Conservation (phyloP, 768 basidiomycete genomes). For the Symmetrospora coprosmae region DNA sequence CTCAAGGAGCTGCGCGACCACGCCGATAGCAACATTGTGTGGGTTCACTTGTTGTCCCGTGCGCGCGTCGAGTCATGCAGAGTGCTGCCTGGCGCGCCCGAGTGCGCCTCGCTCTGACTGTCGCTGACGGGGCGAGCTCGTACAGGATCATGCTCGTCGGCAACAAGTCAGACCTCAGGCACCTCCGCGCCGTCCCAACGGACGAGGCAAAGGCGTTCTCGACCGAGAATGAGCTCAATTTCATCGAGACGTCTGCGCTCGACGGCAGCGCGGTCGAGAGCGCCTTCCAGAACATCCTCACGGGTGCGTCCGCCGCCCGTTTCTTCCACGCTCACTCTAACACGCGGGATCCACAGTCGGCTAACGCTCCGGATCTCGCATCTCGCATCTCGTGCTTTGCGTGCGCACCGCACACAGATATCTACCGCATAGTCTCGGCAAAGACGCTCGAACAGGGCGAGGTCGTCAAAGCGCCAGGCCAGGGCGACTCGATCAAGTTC, state of each 20-base stretch:
- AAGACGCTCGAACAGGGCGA: slow-evolving; percentile 78
- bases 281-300: slow-evolving; percentile 92
- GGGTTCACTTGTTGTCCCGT: neutral
- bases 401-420: slow-evolving; percentile 48
- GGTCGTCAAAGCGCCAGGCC: slow-evolving; percentile 57
- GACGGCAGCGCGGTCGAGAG: slow-evolving; percentile 97
- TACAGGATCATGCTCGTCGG: slow-evolving; percentile 83
- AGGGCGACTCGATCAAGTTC: slow-evolving; percentile 70
- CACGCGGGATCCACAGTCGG: neutral
- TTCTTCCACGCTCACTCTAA: neutral
- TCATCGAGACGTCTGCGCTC: slow-evolving; percentile 96
- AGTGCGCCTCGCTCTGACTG: too few relatives aligned
- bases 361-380: neutral
- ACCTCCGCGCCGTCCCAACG: slow-evolving; percentile 85
- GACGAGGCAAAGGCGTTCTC: slow-evolving; percentile 91
- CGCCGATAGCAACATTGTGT: slow-evolving; percentile 43
- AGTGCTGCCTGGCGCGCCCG: too few relatives aligned
- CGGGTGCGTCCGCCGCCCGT: slow-evolving; percentile 46
- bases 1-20: slow-evolving; percentile 93
- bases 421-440: slow-evolving; percentile 92
- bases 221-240: slow-evolving; percentile 44
- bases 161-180: slow-evolving; percentile 99
- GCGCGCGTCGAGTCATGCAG: too few relatives aligned
- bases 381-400: neutral
- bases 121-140: too few relatives aligned